Evolutionary conservation across 768 basidiomycete species (phyloP), one percentile per base, ranked within the genome.

Genomic region (Suillus weaverae): DNA sequence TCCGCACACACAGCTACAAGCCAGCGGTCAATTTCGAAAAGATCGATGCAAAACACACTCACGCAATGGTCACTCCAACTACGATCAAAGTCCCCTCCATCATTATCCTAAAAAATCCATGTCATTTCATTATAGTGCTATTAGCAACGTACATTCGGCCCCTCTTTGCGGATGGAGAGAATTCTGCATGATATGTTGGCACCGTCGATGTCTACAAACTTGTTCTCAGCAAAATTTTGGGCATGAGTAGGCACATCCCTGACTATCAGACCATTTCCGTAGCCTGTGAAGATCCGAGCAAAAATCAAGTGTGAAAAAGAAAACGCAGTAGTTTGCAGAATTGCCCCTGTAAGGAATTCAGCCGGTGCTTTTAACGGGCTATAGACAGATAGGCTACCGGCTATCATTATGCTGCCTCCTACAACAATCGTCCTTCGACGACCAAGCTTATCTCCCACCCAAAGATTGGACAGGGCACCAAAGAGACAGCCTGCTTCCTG

Each of bases 101-200:
- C 62, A 62, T 63, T 22, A 63, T 63, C 57, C 57, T 59, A 32
- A 59, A n/a, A 59, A 59, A 33, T 59, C 5, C 20, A 30, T 7
- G 6, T 41, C 6, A 13, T 41, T 41, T 59, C 26, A 20, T 30
- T 30, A 6, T 20, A 6, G 18, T 6, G 39, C 38, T 20, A 20
- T 59, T 20, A 8, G 11, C 6, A 36, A 59, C 57, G 9, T 20
- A 41, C 62, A 81, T 72, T 61, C 78, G 75, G 41, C 83, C 83
- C 53, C 83, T 70, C 30, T 75, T 74, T 38, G 80, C 75, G 0
- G 81, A 75, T n/a, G 78, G 73, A 0, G 82, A 80, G 64, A 80
- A 81, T 69, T 84, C 82, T 1, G 80, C 78, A 65, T 82, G 81
- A 67, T 81, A 84, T 6, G 78, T 72, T 1, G 83, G 82, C 0